These are phyloP conservation scores for Strigomonas culicis DNA, from an alignment of 208 protist genomes.

Conservation along the genomic window DNA sequence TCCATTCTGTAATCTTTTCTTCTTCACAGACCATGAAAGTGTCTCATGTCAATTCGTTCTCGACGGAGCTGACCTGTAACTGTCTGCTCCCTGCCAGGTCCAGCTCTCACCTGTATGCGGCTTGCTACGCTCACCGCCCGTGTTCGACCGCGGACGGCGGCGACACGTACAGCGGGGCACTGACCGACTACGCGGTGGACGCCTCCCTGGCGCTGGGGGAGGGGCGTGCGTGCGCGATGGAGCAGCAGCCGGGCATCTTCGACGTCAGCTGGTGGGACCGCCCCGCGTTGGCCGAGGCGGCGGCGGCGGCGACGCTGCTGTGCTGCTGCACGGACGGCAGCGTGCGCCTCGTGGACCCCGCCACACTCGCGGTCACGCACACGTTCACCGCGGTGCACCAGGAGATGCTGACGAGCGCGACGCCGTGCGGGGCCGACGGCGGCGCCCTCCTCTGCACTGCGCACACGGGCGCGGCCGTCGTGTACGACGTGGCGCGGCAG, in stretches of 20 bases:
- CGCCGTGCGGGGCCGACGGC: constrained; percentile 5
- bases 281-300: background rate
- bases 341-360: constrained; percentile 37
- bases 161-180: background rate
- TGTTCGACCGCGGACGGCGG: background rate
- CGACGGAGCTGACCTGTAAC: constrained; percentile 57
- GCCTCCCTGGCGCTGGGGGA: background rate
- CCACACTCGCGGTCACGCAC: constrained; percentile 17
- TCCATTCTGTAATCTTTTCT: background rate
- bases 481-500: constrained; percentile 33
- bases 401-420: constrained; percentile 80
- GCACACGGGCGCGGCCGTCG: constrained; percentile 52
- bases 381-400: constrained; percentile 35
- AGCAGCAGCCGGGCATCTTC: constrained; percentile 60
- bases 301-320: constrained; percentile 17
- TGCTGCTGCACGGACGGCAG: constrained; percentile 67
- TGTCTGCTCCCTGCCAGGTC: constrained; percentile 41
- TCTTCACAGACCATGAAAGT: constrained; percentile 1
- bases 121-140: constrained; percentile 4
- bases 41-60: background rate
- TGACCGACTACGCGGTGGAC: background rate
- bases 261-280: constrained; percentile 27
- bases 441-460: constrained; percentile 58
- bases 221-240: background rate
- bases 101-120: background rate